Evolutionary conservation across 352 stramenopile genomes (phyloP), one percentile per base, ranked within the genome.

Genomic region (Phytophthora uliginosa): DNA sequence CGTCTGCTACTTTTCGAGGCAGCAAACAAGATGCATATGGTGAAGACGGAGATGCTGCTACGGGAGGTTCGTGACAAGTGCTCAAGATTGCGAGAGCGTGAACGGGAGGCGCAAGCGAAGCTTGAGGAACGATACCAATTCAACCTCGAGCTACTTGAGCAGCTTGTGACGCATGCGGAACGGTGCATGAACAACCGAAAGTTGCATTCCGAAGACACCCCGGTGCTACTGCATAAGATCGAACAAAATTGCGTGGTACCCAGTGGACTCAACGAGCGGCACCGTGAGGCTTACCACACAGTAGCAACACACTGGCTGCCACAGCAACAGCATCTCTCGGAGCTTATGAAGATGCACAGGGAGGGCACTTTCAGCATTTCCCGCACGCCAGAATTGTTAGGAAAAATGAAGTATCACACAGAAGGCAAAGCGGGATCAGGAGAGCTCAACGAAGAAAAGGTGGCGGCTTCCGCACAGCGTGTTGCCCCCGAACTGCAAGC

Each of bases 1-100:
- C 77, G 76, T 26, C 66, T 94, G 10, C 59, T 92, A 18, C 54
- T 92, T 5, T 89, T 91, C 47, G 84, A 89, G 28, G 74, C 80
- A 17, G 86, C 81, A 6, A 91, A 94, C 71, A 91, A 91, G 28
- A 92, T 94, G 84, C 79, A 94, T 73, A 94, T 94, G 86, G 63
- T 89, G 10, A 69, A 84, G n/a, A 91, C 84, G 0, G 76, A 91
- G 42, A 74, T 77, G 17, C 51, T 94, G 36, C 74, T 94, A 6
- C 73, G 73, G 10, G 86, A 94, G 20, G 67, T 94, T 38, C 82
- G 86, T 47, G 76, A 88, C 59, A 94, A 94, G 63, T 92, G 84
- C 40, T 72, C 69, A 17, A 86, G 83, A 52, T 58, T 94, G 40
- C 76, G 83, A 6, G 54, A 72, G 9, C 72, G 83, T 1, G 86